Conservation (phyloP, 2,329 filamentous ascomycete genomes). For the Monilinia vaccinii-corymbosi region DNA sequence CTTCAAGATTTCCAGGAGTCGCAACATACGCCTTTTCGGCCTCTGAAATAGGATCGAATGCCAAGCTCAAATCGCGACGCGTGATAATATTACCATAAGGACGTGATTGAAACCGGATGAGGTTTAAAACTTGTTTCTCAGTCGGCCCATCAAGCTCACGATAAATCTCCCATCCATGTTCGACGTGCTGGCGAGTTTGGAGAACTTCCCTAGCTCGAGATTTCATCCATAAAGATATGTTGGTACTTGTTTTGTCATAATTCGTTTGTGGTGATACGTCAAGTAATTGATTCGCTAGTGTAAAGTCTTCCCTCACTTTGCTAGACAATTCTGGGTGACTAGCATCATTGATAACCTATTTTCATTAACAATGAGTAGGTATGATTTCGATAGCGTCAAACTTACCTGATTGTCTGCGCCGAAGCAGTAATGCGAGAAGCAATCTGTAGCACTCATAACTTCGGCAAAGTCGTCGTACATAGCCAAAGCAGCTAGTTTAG, state of each 20-base stretch:
- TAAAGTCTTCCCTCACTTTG: slow-evolving; percentile 45
- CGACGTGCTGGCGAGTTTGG: slow-evolving; percentile 22
- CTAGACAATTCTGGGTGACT: slow-evolving; percentile 28
- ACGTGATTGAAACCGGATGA: slow-evolving; percentile 17
- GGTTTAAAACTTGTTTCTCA: slow-evolving; percentile 20
- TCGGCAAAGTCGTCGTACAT: slow-evolving; percentile 47
- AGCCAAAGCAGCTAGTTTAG: slow-evolving; percentile 35
- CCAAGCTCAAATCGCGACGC: slow-evolving; percentile 45
- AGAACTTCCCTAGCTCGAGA: slow-evolving; percentile 24
- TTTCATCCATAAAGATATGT: slow-evolving; percentile 25
- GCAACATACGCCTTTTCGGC: slow-evolving; percentile 35
- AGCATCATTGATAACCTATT: slow-evolving; percentile 23
- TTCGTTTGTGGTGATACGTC: slow-evolving; percentile 35
- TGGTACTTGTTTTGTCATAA: slow-evolving; percentile 15
- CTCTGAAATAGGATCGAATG: slow-evolving; percentile 52
- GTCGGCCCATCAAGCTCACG: slow-evolving; percentile 17
- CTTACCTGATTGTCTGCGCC: slow-evolving; percentile 22
- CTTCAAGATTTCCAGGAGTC: slow-evolving; percentile 41
- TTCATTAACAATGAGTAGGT: slow-evolving; percentile 7
- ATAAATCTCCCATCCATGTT: slow-evolving; percentile 18
- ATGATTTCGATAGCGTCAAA: neutral
- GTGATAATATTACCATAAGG: slow-evolving; percentile 28
- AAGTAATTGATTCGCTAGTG: slow-evolving; percentile 43
- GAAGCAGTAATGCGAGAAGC: slow-evolving; percentile 34
- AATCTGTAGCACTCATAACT: slow-evolving; percentile 56